Base-by-base conservation (phyloP, 345 rosid genomes). In the Microthlaspi erraticum region DNA sequence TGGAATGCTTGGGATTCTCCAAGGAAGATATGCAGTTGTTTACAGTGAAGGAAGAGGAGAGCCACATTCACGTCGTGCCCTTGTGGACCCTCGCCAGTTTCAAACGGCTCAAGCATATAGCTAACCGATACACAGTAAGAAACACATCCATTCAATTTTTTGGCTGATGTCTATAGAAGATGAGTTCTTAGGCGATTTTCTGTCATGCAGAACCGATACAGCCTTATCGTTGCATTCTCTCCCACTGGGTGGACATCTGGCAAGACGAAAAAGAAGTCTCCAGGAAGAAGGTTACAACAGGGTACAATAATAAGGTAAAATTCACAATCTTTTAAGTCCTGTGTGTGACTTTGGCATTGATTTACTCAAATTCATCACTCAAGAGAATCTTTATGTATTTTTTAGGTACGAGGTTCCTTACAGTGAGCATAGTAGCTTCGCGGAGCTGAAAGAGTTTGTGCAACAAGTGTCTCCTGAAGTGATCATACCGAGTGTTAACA, bases 41-140 rank as follows among this genome's bases (percentile, higher is more conserved):
- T 71, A 91, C 98, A 16, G 36, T 73, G 63, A 89, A 89, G 41
- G 96, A 89, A 82, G 82, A 71, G 34, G 97, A 91, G 68, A 94
- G 99, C 83, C 87, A 91, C 60, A 88, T 94, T 31, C 99, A 91
- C 69, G 87, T 94, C 62, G 93, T 94, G 36, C 97, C 99, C 7
- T 81, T 94, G 89, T 93, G 99, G 99, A 89, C 88, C 1, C 93
- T 93, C 44, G 96, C 99, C 13, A 94, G 94, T 85, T 87, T 93
- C 84, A 89, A 93, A 81, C 83, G 97, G 75, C 72, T 93, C 71
- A 91, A 91, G 76, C 89, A 89, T 71, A 60, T 86, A 60, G 73
- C 90, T 44, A 91, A 81, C 77, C 91, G 86, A 68, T 91, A 91
- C 83, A 78, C 67, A 83, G 97, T 93, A 74, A 87, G 29, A 20